Evolutionary conservation across 2,329 filamentous ascomycete genomes (phyloP).

Genomic region (Arthrobotrys conoides): DNA sequence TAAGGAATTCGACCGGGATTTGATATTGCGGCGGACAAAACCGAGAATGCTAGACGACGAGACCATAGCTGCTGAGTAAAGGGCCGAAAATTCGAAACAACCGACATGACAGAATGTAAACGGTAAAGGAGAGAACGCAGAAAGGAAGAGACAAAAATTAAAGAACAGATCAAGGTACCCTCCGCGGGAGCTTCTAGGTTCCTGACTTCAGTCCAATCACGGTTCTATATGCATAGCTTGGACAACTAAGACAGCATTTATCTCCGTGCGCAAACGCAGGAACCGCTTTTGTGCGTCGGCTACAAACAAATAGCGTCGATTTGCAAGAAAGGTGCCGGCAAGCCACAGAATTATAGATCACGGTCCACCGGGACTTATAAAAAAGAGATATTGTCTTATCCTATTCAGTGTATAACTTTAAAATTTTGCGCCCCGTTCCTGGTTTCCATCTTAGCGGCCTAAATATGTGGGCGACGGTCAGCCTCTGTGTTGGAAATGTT

Average conservation of each 20-base stretch:
- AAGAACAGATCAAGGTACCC: slow-evolving; percentile 8
- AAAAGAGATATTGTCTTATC: slow-evolving; percentile 9
- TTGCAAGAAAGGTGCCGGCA: slow-evolving; percentile 9
- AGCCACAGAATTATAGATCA: slow-evolving; percentile 21
- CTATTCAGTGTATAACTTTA: background rate
- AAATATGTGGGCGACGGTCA: background rate
- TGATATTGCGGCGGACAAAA: slow-evolving; percentile 39
- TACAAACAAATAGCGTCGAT: slow-evolving; percentile 28
- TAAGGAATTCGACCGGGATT: slow-evolving; percentile 29
- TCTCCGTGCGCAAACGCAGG: slow-evolving; percentile 35
- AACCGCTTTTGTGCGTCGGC: slow-evolving; percentile 34
- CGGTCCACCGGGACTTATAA: slow-evolving; percentile 4
- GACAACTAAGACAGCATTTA: slow-evolving; percentile 22
- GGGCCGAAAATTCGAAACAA: background rate
- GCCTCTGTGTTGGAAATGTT: slow-evolving; percentile 49
- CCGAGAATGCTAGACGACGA: slow-evolving; percentile 27
- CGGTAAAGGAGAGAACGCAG: slow-evolving; percentile 11
- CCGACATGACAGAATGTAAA: slow-evolving; percentile 8
- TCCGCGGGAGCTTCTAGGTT: slow-evolving; percentile 30
- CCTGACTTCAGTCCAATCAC: slow-evolving; percentile 22
- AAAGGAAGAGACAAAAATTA: slow-evolving; percentile 8
- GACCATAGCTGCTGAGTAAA: slow-evolving; percentile 8
- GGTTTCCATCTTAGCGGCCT: background rate
- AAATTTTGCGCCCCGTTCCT: background rate
- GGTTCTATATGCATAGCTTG: slow-evolving; percentile 15